Conservation (phyloP, 306 rosid species). For the Elaeagnus macrophylla region DNA sequence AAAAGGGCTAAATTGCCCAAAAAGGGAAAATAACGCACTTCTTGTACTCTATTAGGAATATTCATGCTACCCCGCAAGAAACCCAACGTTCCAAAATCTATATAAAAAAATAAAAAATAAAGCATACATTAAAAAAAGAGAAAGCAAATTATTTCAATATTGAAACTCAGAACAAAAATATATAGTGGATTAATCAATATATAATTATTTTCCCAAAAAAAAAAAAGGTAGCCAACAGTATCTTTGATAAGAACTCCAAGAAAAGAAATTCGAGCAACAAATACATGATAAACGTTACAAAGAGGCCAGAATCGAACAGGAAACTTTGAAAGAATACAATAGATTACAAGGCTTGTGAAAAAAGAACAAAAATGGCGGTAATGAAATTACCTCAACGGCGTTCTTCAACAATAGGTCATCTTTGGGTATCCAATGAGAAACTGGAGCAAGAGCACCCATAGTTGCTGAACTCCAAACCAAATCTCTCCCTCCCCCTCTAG, state of each 20-base stretch:
- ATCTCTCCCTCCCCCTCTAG: not conserved
- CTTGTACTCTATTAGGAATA: not conserved
- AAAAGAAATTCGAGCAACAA: constrained; percentile 1
- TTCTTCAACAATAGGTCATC: constrained; percentile 80
- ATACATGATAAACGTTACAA: not conserved
- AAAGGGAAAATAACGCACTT: not conserved
- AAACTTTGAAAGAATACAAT: not conserved
- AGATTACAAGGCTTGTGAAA: not conserved
- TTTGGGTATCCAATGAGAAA: constrained; percentile 51
- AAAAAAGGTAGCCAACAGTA: not conserved
- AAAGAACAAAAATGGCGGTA: constrained; percentile 4
- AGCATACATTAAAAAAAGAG: not conserved
- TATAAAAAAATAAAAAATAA: not conserved
- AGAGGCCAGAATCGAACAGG: not conserved
- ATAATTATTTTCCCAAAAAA: not conserved
- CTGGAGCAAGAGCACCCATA: constrained; percentile 72
- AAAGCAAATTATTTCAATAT: not conserved
- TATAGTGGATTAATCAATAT: not conserved
- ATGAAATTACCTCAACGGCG: constrained; percentile 64
- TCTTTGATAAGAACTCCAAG: not conserved
- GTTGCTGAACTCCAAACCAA: constrained; percentile 1
- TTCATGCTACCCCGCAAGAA: constrained; percentile 1
- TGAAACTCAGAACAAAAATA: not conserved
- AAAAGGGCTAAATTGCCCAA: not conserved
- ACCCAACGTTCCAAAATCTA: constrained; percentile 2